These are phyloP conservation scores for Mortierella alpina DNA, from an alignment of 192 early-diverging fungal species.

Conservation along the genomic window DNA sequence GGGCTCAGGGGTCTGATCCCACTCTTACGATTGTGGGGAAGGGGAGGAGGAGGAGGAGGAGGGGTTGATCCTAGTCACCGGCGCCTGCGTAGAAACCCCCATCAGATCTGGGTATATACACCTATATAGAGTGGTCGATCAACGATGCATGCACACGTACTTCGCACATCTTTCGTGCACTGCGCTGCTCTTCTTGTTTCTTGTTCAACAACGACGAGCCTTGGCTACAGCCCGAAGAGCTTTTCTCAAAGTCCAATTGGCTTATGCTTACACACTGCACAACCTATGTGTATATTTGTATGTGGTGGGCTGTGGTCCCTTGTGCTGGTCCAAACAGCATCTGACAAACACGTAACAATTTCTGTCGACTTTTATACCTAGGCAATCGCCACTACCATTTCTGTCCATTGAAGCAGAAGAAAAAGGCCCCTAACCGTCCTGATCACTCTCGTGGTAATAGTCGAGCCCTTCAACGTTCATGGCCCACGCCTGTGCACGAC, in stretches of 20 bases:
- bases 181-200: no score
- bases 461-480: conserved; percentile 1
- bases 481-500: conserved; percentile 23
- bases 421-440: not conserved
- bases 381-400: not conserved
- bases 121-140: not conserved
- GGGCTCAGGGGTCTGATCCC: no score
- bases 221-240: conserved; percentile 3
- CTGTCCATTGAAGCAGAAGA: not conserved
- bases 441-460: conserved; percentile 27
- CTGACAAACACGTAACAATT: no score
- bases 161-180: not conserved
- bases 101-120: no score
- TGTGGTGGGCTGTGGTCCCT: not conserved
- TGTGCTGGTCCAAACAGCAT: no score
- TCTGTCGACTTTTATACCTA: not conserved
- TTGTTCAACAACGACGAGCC: not conserved
- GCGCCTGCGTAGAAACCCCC: no score
- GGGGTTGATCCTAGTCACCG: no score
- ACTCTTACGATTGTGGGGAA: no score
- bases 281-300: no score
- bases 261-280: no score
- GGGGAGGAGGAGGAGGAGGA: no score
- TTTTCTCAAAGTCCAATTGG: no score
- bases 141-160: not conserved